Evolutionary conservation across 2,329 filamentous ascomycete species (phyloP), one percentile per base, ranked within the genome.

Genomic region (Colletotrichum zoysiae): DNA sequence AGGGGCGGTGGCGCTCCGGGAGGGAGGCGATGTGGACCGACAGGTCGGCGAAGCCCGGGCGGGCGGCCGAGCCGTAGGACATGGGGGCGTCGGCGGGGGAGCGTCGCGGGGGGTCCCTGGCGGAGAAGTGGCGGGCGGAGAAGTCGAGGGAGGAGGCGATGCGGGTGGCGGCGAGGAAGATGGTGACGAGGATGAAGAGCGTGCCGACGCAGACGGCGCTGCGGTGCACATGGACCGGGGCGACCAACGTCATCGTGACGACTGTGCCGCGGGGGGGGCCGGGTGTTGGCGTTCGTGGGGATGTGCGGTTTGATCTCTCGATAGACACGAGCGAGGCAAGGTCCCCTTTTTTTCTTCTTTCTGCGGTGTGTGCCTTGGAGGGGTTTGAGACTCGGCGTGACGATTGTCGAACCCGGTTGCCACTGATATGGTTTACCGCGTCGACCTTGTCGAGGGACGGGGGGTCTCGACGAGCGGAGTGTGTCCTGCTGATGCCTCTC

Each of bases 61-160:
- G 82, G 4, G 77, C 78, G 59, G 80, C 78, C 18, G 79, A 79
- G 73, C 79, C 83, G 77, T 84, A 85, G 16, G 71, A 71, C 82
- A 85, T 85, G 66, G 79, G 76, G 30, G 77, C 74, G 59, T 82
- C 81, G 23, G 81, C 80, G 12, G 67, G 50, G 5, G 70, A 73
- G 59, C 55, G 60, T 46, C 20, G 65, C 50, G n/a, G 14, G 14
- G 18, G 11, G 1, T 60, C 53, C n/a, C 64, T 65, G 8, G 69
- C 58, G 30, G 71, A 42, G 12, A n/a, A 40, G 46, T 46, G 48
- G 59, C 42, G 35, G 48, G 63, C 62, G 51, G 64, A 30, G 11
- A 61, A 18, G 30, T 70, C 53, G 48, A 74, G 57, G 59, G 74
- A 53, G 74, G 73, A 65, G 76, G 76, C 50, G 35, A 82, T 78